Evolutionary conservation across 768 basidiomycete species (phyloP).

Genomic region (Mycena filopes): DNA sequence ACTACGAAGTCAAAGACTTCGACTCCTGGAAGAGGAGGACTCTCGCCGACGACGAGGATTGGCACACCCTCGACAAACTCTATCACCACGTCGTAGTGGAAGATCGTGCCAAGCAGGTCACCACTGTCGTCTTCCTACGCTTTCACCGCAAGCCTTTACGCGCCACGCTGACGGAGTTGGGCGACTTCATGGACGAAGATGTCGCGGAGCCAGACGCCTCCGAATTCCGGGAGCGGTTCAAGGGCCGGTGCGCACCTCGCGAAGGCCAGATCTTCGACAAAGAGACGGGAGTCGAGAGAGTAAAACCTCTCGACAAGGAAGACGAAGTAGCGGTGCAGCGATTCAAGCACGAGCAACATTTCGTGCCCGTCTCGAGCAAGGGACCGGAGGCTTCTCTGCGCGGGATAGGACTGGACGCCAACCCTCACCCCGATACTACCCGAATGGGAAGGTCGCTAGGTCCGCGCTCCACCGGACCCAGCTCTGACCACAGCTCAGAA

Average conservation of each 20-base stretch:
- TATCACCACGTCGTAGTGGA: slow-evolving; percentile 8
- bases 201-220: not conserved
- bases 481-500: not conserved
- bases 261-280: not conserved
- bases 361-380: not conserved
- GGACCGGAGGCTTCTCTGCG: not conserved
- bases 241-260: not conserved
- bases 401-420: not conserved
- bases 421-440: not conserved
- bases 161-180: not conserved
- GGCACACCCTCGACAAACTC: not conserved
- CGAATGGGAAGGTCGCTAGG: not conserved
- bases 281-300: slow-evolving; percentile 1
- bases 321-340: not conserved
- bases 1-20: not conserved
- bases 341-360: not conserved
- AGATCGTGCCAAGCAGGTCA: not conserved
- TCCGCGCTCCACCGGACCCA: not conserved
- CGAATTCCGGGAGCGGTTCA: not conserved
- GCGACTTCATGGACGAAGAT: not conserved
- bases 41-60: not conserved
- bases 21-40: not conserved
- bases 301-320: not conserved
- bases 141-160: not conserved
- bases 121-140: not conserved